Conservation (phyloP, 306 rosid genomes). For the Herpetospermum pedunculosum region DNA sequence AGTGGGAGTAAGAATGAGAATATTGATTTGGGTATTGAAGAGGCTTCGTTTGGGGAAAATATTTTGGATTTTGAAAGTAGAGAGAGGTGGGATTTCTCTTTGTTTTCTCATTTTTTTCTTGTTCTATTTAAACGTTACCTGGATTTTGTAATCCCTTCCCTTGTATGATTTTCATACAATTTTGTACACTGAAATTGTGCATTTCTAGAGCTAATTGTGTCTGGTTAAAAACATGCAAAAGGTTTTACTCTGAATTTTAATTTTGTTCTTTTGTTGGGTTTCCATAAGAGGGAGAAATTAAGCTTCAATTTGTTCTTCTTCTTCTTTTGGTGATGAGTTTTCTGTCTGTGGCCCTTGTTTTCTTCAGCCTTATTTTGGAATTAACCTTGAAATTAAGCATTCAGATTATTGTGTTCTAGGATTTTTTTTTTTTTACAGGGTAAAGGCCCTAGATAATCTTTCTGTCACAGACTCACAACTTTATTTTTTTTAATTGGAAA, state of each 20-base stretch:
- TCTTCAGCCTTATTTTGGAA: not conserved
- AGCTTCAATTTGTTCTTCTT: not conserved
- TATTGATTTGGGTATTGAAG: conserved; percentile 35
- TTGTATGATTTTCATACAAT: not conserved
- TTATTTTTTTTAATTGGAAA: not conserved
- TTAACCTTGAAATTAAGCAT: not conserved
- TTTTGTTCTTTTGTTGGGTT: not conserved
- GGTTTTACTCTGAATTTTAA: not conserved
- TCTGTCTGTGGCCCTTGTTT: not conserved
- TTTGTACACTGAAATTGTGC: not conserved
- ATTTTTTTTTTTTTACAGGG: not conserved
- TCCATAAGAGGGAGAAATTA: not conserved
- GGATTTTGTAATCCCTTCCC: not conserved
- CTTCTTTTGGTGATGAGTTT: not conserved
- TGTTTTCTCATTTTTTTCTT: not conserved
- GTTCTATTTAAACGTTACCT: not conserved
- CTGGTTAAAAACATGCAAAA: not conserved
- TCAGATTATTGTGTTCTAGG: not conserved
- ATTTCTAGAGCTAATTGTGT: not conserved
- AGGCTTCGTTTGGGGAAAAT: conserved; percentile 80
- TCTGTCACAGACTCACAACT: not conserved
- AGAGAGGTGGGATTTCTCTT: conserved; percentile 51
- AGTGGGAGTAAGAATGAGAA: conserved; percentile 10
- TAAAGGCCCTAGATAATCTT: not conserved
- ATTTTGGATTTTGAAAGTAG: conserved; percentile 67